phyloP scores from a whole-genome alignment of 305 asterid genomes.

The Fraxinus sp. region DNA sequence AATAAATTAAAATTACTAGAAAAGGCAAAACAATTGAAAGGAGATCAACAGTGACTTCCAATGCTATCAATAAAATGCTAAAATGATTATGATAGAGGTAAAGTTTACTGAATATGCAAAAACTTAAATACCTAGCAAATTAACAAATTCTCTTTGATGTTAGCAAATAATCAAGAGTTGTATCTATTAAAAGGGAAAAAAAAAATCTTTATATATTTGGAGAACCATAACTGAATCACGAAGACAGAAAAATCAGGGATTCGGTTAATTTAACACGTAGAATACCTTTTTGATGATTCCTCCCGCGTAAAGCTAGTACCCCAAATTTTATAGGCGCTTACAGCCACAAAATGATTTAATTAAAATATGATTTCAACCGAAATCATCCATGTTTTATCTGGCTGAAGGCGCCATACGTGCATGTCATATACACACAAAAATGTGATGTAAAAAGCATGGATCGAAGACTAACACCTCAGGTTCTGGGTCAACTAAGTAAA shows the following conservation, averaged over 20 bases:
- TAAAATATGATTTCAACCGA: background rate
- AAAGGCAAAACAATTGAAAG: background rate
- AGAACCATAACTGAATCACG: background rate
- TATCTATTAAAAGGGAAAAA: background rate
- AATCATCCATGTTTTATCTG: background rate
- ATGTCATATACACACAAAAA: background rate
- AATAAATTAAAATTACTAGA: background rate
- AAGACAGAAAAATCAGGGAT: background rate
- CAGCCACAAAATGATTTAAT: conserved; percentile 2
- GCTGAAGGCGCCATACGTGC: background rate
- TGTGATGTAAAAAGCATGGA: background rate
- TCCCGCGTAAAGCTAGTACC: background rate
- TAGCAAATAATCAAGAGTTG: background rate
- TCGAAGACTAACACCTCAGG: background rate
- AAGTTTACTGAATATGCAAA: background rate
- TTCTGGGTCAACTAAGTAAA: background rate
- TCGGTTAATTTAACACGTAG: background rate
- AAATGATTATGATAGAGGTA: background rate
- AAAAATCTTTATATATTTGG: background rate
- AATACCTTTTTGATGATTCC: background rate
- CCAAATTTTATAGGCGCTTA: background rate
- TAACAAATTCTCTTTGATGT: background rate
- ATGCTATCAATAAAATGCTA: background rate
- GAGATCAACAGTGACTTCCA: background rate
- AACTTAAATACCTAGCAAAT: background rate